Evolutionary conservation across 2,329 filamentous ascomycete species (phyloP).

Genomic region (Exophiala xenobiotica): DNA sequence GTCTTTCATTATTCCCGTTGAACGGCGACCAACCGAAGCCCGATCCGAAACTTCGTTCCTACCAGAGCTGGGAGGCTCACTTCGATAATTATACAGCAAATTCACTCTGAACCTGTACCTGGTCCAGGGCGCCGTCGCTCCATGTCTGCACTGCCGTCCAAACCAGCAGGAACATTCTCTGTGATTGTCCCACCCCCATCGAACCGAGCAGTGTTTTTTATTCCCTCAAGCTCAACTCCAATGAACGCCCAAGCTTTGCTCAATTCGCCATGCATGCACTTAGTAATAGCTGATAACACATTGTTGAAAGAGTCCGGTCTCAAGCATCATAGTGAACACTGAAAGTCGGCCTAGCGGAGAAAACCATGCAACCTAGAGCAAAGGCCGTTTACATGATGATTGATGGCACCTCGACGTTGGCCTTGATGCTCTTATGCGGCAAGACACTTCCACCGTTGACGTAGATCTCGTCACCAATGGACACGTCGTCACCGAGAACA

Average conservation of each 20-base stretch:
- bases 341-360: neutral
- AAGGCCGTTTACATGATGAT: slow-evolving; percentile 48
- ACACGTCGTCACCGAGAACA: slow-evolving; percentile 96
- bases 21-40: too few relatives aligned
- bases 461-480: slow-evolving; percentile 96
- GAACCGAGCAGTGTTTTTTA: neutral
- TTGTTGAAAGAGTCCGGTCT: neutral
- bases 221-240: neutral
- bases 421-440: slow-evolving; percentile 98
- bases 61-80: too few relatives aligned
- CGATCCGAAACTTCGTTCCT: too few relatives aligned
- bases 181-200: too few relatives aligned
- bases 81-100: too few relatives aligned
- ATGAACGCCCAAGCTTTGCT: neutral
- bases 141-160: too few relatives aligned
- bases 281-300: neutral
- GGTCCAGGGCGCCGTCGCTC: too few relatives aligned
- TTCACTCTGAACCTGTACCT: too few relatives aligned
- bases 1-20: too few relatives aligned
- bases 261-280: neutral
- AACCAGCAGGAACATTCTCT: too few relatives aligned
- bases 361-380: neutral
- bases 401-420: slow-evolving; percentile 76
- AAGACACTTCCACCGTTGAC: slow-evolving; percentile 95
- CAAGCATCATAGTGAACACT: neutral